Conservation (phyloP, 257 asterid genomes). For the Capsicum rhomboideum region DNA sequence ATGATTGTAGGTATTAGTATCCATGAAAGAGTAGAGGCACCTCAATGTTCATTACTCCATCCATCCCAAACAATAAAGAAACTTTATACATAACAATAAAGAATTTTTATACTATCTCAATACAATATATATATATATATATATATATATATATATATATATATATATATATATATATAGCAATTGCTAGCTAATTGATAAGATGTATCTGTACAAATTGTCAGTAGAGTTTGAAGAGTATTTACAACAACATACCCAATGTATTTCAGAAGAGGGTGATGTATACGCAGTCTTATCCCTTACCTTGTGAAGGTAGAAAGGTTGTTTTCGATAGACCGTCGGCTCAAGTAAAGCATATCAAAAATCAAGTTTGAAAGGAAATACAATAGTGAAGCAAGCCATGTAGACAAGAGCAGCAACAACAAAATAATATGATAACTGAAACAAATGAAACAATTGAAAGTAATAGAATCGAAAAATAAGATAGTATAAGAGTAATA, state of each 20-base stretch:
- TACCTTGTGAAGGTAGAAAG: neutral
- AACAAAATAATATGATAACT: neutral
- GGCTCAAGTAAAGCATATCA: accelerated
- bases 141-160: too few species aligned
- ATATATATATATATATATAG: neutral
- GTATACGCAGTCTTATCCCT: neutral
- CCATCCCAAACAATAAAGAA: neutral
- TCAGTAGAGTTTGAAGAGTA: neutral
- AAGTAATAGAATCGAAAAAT: neutral
- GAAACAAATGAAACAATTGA: neutral
- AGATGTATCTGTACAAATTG: neutral
- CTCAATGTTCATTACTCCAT: neutral
- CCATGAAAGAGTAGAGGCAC: neutral
- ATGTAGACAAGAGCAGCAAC: neutral
- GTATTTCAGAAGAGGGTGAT: too few species aligned
- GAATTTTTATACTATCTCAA: neutral
- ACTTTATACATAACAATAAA: too few species aligned
- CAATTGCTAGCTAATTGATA: neutral
- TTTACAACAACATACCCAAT: neutral
- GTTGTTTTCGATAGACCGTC: neutral
- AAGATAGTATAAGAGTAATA: neutral
- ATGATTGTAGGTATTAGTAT: neutral
- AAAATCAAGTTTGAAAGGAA: neutral
- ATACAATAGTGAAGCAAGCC: neutral
- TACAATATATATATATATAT: too few species aligned